A percentile compares a stretch with the other conserved stretches of the same genome.
phyloP scores from a whole-genome alignment of 75 land plant genomes.

The Gnetum montanum region DNA sequence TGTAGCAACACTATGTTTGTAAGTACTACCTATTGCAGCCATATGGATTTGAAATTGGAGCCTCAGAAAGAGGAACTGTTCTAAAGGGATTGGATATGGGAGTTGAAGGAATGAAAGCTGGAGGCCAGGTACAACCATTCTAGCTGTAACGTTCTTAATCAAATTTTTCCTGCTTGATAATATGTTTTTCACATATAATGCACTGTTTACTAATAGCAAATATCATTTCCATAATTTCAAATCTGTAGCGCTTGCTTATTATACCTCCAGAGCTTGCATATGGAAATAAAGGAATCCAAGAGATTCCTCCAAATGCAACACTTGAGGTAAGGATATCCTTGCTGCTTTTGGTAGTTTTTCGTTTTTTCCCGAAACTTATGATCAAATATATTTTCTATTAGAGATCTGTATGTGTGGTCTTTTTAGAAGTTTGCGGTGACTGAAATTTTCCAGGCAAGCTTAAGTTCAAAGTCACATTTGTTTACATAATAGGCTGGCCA shows the following conservation, averaged over 20 bases:
- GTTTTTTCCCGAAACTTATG: neutral
- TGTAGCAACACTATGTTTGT: neutral
- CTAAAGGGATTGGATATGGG: constrained; percentile 88
- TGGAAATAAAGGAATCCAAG: constrained; percentile 93
- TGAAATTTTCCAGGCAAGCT: too few species aligned
- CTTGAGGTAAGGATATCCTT: constrained; percentile 52
- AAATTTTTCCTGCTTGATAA: too few species aligned
- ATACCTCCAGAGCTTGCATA: constrained; percentile 93
- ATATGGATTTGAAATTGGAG: constrained; percentile 95
- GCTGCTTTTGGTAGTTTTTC: neutral
- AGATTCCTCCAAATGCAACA: constrained; percentile 96
- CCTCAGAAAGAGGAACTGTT: constrained; percentile 78
- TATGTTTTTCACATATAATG: too few species aligned
- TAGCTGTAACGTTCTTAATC: too few species aligned
- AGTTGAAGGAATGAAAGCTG: constrained; percentile 91
- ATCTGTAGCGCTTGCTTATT: constrained; percentile 76
- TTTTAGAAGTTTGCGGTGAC: neutral
- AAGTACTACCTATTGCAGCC: constrained; percentile 46
- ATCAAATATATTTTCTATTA: neutral
- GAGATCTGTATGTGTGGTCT: neutral
- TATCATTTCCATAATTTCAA: too few species aligned
- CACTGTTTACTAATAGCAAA: too few species aligned
- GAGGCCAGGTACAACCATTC: constrained; percentile 82
- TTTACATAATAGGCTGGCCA: neutral
- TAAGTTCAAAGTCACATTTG: too few species aligned